A percentile compares a stretch with the other conserved stretches of the same genome.
Evolutionary conservation across 495 filamentous ascomycete genomes (phyloP).

Genomic region (Trichodelitschia bisporula): DNA sequence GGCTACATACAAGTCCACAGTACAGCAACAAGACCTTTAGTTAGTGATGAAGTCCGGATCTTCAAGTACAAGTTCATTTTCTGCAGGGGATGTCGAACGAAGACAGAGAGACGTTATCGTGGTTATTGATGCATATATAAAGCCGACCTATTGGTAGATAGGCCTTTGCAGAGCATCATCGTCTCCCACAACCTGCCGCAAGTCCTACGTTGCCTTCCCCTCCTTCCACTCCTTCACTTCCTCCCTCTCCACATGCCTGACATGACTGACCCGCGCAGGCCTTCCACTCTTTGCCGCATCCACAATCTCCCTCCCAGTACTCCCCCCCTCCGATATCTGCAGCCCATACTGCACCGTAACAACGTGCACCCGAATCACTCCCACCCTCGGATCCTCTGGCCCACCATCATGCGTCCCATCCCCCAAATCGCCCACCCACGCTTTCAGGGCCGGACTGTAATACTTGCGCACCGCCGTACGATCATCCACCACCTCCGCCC

Average conservation of each 20-base stretch:
- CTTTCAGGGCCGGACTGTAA: constrained; percentile 51
- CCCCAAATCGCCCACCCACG: constrained; percentile 78
- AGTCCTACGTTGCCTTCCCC: too few species aligned
- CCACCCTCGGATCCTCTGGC: constrained; percentile 57
- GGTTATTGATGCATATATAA: too few species aligned
- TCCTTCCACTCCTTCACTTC: constrained; percentile 29
- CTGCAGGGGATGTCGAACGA: too few species aligned
- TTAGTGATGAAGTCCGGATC: too few species aligned
- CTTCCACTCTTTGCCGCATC: constrained; percentile 45
- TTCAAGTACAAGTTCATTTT: too few species aligned
- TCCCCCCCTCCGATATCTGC: constrained; percentile 24
- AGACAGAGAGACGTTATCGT: too few species aligned
- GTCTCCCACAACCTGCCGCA: too few species aligned
- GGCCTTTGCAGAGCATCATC: too few species aligned
- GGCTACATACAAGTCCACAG: too few species aligned
- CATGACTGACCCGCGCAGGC: constrained; percentile 45
- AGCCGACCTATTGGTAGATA: too few species aligned
- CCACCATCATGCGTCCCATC: constrained; percentile 73
- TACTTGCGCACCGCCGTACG: constrained; percentile 43
- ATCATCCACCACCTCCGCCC: constrained; percentile 40
- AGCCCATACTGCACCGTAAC: constrained; percentile 37
- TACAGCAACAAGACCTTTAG: too few species aligned
- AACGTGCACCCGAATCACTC: constrained; percentile 39
- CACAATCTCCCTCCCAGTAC: constrained; percentile 42
- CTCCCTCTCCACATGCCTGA: constrained; percentile 46